A percentile compares a stretch with the other conserved stretches of the same genome.
These are phyloP conservation scores for Adansonia rubrostipa DNA, from an alignment of 441 rosid species.

Conservation along the genomic window DNA sequence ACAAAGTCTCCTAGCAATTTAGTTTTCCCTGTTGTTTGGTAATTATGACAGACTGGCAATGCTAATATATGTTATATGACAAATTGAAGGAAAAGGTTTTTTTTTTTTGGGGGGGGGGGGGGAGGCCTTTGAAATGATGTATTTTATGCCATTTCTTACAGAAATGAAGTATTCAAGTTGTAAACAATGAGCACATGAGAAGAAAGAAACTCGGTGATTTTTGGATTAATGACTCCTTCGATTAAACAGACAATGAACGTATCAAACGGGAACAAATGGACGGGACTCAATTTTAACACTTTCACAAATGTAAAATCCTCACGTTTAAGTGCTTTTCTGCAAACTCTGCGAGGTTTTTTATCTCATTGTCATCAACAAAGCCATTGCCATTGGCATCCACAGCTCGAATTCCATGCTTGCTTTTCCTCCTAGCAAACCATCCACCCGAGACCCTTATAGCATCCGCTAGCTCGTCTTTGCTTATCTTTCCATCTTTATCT, in stretches of 20 bases:
- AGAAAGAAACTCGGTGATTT: background rate
- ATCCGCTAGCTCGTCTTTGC: constrained; percentile 43
- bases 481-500: constrained; percentile 40
- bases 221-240: background rate
- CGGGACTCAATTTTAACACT: background rate
- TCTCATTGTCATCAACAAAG: constrained; percentile 43
- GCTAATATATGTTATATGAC: no score
- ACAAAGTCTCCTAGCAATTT: no score
- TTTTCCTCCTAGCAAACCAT: constrained; percentile 43
- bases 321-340: constrained; percentile 19
- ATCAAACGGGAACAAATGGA: background rate
- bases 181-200: background rate
- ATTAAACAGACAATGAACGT: background rate
- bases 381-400: constrained; percentile 47
- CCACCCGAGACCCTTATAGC: constrained; percentile 38
- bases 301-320: constrained; percentile 2
- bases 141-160: no score
- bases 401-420: constrained; percentile 25
- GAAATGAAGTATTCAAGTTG: background rate
- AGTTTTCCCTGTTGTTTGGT: no score
- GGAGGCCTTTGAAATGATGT: no score
- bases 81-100: no score
- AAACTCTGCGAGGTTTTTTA: constrained; percentile 26
- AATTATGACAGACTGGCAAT: no score
- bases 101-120: no score